These are phyloP conservation scores for Ganoderma multipileum DNA, from an alignment of 1,284 basidiomycete species.

Conservation along the genomic window DNA sequence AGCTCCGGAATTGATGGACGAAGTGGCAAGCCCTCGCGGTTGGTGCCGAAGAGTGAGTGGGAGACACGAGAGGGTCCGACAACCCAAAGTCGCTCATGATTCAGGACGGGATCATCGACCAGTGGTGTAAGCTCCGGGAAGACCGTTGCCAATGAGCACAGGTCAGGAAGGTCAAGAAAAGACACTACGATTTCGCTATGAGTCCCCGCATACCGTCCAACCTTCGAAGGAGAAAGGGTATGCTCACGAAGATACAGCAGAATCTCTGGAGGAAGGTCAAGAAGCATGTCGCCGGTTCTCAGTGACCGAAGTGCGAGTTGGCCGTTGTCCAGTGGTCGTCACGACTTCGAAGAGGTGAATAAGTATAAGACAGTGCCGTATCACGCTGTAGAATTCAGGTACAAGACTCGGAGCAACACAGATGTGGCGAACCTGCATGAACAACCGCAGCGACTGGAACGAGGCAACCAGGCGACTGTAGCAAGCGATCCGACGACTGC, in stretches of 20 bases:
- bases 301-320: background rate
- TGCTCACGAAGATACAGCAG: background rate
- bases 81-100: slow-evolving; percentile 62
- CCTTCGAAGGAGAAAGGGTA: background rate
- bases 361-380: too few species aligned
- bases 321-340: too few species aligned
- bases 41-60: slow-evolving; percentile 66
- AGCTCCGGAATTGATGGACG: slow-evolving; percentile 71
- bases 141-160: slow-evolving; percentile 55
- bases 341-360: too few species aligned
- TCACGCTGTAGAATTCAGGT: background rate
- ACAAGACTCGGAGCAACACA: background rate
- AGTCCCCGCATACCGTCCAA: background rate
- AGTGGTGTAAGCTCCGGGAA: slow-evolving; percentile 54
- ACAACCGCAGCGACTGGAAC: slow-evolving; percentile 23
- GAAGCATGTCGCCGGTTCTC: slow-evolving; percentile 20
- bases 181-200: slow-evolving; percentile 52
- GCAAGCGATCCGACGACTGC: slow-evolving; percentile 2
- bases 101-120: slow-evolving; percentile 65
- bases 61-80: slow-evolving; percentile 70
- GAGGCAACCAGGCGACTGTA: background rate
- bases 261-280: slow-evolving; percentile 54
- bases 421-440: slow-evolving; percentile 8
- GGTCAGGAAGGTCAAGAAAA: slow-evolving; percentile 75
- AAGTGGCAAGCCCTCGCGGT: slow-evolving; percentile 57